Evolutionary conservation across 176 grass and related monocot genomes (phyloP), one percentile per base, ranked within the genome.

Genomic region (Bonia amplexicaulis): DNA sequence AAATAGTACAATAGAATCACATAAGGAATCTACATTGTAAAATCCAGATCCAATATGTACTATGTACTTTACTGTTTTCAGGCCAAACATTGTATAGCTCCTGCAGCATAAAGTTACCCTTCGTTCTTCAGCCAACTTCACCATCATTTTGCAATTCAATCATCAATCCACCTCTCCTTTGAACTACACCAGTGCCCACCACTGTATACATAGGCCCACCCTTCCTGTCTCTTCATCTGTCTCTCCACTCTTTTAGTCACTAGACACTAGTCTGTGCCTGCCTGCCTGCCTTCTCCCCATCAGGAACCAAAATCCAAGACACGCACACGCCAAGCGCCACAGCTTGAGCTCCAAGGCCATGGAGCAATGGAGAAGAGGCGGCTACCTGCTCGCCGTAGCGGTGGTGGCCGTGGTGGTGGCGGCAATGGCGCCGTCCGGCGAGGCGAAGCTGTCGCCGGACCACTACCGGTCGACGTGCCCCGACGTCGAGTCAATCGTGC

Each of bases 391-490:
- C 71, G 4, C 62, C 45, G 44, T 40, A 46, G 60, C 59, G 29
- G n/a, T 11, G 62, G 77, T 3, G 3, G 6, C 42, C 42, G 9
- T 49, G 49, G 82, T 41, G 29, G 76, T 46, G 27, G 77, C 26
- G 22, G 37, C 45, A 29, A 45, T 25, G 62, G 35, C 74, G 81
- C 0, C 58, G 12, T 35, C 16, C 13, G 76, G 48, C 59, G 70
- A 70, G 75, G 80, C 77, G 14, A 76, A 47, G 59, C 71, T 90
- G 77, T 87, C 71, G 65, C 87, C 77, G 6, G 77, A 73, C 19
- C 48, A 90, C 81, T 93, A 90, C 80, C 35, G 64, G 75, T 7
- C 37, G 37, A 85, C 84, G 61, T 93, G 91, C 88, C 91, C 91
- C 55, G 78, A 87, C 76, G 85, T 90, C 26, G 91, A 93, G 85